Conservation (phyloP, 768 basidiomycete species). For the Pleurotus djamor region DNA sequence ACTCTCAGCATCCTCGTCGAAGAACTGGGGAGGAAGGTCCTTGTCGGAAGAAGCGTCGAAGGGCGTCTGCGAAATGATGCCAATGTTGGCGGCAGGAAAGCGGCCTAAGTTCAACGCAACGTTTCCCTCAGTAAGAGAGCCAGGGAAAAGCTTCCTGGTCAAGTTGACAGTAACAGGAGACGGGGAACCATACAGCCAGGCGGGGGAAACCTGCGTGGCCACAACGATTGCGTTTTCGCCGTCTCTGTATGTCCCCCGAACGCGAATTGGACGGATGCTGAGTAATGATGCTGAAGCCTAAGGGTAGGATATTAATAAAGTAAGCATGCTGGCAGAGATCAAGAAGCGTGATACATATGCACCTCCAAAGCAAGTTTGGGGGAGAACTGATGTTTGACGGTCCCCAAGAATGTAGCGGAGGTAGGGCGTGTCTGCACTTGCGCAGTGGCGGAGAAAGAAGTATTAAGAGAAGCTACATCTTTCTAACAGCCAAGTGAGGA, state of each 20-base stretch:
- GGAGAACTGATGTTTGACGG: conserved; percentile 75
- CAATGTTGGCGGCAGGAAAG: conserved; percentile 35
- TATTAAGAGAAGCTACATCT: conserved; percentile 43
- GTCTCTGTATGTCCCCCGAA: conserved; percentile 40
- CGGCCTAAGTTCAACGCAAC: conserved; percentile 34
- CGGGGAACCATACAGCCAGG: conserved; percentile 23
- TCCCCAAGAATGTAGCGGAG: conserved; percentile 46
- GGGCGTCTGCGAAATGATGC: conserved; percentile 38
- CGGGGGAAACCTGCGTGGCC: conserved; percentile 32
- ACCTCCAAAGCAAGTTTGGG: conserved; percentile 56
- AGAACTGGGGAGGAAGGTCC: conserved; percentile 1
- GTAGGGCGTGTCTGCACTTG: conserved; percentile 2
- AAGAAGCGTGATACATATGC: conserved; percentile 13
- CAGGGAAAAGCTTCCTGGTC: conserved; percentile 50
- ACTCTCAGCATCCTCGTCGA: neutral
- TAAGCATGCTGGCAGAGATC: conserved; percentile 1
- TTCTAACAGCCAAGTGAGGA: conserved; percentile 30
- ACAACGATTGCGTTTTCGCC: conserved; percentile 42
- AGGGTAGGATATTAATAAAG: conserved; percentile 1
- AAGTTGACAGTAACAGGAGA: conserved; percentile 42
- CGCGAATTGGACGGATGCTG: conserved; percentile 9
- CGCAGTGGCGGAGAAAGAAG: conserved; percentile 17
- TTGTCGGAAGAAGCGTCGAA: conserved; percentile 25
- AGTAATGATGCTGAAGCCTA: conserved; percentile 39
- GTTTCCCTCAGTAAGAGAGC: conserved; percentile 43